Conservation (phyloP, 257 asterid species). For the Primulina huaijiensis region DNA sequence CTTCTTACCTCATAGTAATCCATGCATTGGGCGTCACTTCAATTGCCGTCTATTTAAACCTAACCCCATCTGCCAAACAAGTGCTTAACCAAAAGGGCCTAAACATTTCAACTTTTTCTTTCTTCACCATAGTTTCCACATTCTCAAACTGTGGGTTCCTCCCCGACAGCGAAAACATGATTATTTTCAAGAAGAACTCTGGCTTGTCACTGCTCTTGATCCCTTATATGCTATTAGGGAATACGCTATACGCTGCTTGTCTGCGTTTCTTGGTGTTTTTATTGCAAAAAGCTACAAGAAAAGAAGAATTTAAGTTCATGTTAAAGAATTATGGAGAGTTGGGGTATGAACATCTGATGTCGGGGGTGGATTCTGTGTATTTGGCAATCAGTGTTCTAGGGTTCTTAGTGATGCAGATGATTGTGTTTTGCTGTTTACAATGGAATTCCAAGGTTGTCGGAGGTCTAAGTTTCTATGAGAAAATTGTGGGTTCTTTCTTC, state of each 20-base stretch:
- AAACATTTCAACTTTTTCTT: slow-evolving; percentile 26
- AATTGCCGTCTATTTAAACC: slow-evolving; percentile 27
- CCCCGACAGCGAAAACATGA: slow-evolving; percentile 63
- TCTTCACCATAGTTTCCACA: slow-evolving; percentile 47
- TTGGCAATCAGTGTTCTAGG: slow-evolving; percentile 35
- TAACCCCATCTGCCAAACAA: slow-evolving; percentile 28
- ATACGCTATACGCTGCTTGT: slow-evolving; percentile 45
- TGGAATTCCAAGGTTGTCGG: slow-evolving; percentile 33
- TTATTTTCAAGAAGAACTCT: slow-evolving; percentile 38
- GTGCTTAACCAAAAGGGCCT: slow-evolving; percentile 38
- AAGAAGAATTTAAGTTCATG: slow-evolving; percentile 28
- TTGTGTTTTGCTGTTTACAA: slow-evolving; percentile 35
- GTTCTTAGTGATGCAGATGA: slow-evolving; percentile 35
- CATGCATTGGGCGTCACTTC: slow-evolving; percentile 32
- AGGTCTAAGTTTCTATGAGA: slow-evolving; percentile 37
- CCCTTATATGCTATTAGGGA: slow-evolving; percentile 53
- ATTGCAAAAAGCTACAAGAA: slow-evolving; percentile 23
- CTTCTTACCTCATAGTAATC: slow-evolving; percentile 30
- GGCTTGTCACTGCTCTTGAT: slow-evolving; percentile 44
- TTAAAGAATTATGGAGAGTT: slow-evolving; percentile 28
- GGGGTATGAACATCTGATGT: slow-evolving; percentile 38
- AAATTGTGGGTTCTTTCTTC: slow-evolving; percentile 45
- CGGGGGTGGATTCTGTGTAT: slow-evolving; percentile 12
- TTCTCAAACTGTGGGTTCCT: slow-evolving; percentile 53
- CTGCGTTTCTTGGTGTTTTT: slow-evolving; percentile 32